phyloP scores from a whole-genome alignment of 768 basidiomycete species.

The Kwoniella dejecticola region DNA sequence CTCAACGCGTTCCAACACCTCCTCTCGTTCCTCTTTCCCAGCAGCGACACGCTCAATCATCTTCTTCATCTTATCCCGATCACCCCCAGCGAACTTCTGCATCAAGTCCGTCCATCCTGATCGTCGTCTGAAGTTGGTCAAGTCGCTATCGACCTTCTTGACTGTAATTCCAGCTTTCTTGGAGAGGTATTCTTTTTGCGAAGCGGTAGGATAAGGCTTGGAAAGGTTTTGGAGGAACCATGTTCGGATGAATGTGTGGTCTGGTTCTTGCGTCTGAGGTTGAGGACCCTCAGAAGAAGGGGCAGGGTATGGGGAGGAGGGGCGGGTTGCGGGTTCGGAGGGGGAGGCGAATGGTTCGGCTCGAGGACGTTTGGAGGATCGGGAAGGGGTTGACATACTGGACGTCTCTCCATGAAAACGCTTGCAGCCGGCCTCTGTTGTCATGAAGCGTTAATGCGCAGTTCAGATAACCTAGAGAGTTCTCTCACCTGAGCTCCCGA shows the following conservation, averaged over 20 bases:
- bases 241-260: slow-evolving; percentile 30
- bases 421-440: no score
- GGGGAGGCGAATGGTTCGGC: background rate
- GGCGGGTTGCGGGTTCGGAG: background rate
- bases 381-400: slow-evolving; percentile 1
- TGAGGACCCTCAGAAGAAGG: background rate
- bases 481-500: no score
- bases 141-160: slow-evolving; percentile 36
- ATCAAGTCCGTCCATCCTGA: slow-evolving; percentile 43
- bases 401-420: no score
- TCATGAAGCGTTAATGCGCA: no score
- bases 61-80: slow-evolving; percentile 25
- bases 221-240: slow-evolving; percentile 45
- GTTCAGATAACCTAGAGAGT: no score
- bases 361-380: background rate
- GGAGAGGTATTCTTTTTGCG: slow-evolving; percentile 32
- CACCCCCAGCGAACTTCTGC: slow-evolving; percentile 23
- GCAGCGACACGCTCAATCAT: slow-evolving; percentile 28
- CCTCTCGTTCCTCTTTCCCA: slow-evolving; percentile 24
- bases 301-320: background rate
- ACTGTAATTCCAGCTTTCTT: slow-evolving; percentile 21
- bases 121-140: slow-evolving; percentile 47
- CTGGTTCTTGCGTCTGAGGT: slow-evolving; percentile 12
- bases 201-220: slow-evolving; percentile 36
- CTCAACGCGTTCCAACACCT: slow-evolving; percentile 26